These are phyloP conservation scores for Angomonas ambiguus DNA, from an alignment of 208 protist species.

Conservation along the genomic window DNA sequence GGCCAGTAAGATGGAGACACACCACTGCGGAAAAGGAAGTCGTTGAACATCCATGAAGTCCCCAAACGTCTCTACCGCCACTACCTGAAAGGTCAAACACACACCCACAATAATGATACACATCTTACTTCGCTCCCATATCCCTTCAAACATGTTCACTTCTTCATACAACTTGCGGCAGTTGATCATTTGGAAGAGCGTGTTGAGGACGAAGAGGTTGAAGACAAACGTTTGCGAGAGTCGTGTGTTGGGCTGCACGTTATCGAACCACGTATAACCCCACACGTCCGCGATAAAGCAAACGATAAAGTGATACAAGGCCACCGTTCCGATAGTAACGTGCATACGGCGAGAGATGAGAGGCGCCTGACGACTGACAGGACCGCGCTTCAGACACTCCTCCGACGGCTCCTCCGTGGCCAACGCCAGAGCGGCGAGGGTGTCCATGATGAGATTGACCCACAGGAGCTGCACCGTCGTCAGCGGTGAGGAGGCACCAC, in stretches of 20 bases:
- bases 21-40: constrained; percentile 54
- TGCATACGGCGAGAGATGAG: constrained; percentile 87
- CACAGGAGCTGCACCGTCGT: constrained; percentile 97
- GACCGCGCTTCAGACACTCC: constrained; percentile 59
- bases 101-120: constrained; percentile 78
- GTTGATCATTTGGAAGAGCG: constrained; percentile 93
- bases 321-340: constrained; percentile 55
- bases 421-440: constrained; percentile 95
- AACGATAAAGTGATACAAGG: constrained; percentile 61
- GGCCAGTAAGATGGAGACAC: constrained; percentile 26
- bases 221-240: constrained; percentile 88
- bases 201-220: constrained; percentile 92
- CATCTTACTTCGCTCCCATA: constrained; percentile 43
- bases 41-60: constrained; percentile 79
- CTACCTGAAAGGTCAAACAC: constrained; percentile 76
- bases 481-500: constrained; percentile 60
- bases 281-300: constrained; percentile 41
- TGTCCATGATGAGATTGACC: constrained; percentile 99
- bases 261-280: constrained; percentile 40
- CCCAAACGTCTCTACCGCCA: constrained; percentile 86
- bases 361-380: constrained; percentile 63
- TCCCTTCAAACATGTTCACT: constrained; percentile 78
- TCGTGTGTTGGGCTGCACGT: constrained; percentile 4
- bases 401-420: constrained; percentile 94
- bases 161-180: constrained; percentile 88